Base-by-base conservation (phyloP, 1,284 basidiomycete genomes). In the Puccinia hordei region DNA sequence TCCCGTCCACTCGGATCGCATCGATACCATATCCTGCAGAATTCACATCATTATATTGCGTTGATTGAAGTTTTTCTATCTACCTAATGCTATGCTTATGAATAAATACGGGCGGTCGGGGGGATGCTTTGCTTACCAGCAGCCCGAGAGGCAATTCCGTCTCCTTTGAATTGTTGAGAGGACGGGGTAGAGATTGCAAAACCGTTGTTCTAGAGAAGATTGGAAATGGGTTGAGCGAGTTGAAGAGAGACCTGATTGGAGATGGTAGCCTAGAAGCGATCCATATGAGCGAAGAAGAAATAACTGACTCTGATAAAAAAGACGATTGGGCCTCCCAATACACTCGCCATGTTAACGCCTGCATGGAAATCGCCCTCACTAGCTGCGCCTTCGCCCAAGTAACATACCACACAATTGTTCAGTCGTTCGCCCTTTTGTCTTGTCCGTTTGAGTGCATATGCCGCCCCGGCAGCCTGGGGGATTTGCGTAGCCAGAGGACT, bases 171-270 rank as follows among this genome's bases (percentile, higher is more conserved):
- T 85, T 98, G 95, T 86, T 98, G 93, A 0, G 90, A 88, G 12
- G 92, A 90, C 0, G 95, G 95, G 0, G 95, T 98, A 53, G 93
- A 96, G 85, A 98, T 98, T 38, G 95, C 95, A 84, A 97, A 97
- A 0, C 94, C 93, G 84, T 93, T 93, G 85, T 93, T 94, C 41
- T 92, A 89, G n/a, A 89, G 91, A 81, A 93, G 85, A 90, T 55
- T 83, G 82, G 85, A 35, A 91, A 90, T 6, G 92, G 92, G 5
- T 35, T 35, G 10, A 90, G 89, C 0, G 91, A 90, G 59, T 92
- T 87, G 84, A 85, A 92, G 91, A 85, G 92, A 91, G 81, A 91
- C 90, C 86, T 92, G 91, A 0, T 90, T 92, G 2, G 91, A 91
- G n/a, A 90, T 90, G 68, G 91, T 91, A 85, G 90, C 89, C 44